Evolutionary conservation across 352 stramenopile species (phyloP), one percentile per base, ranked within the genome.

Genomic region (Halophytophthora polymorphica): DNA sequence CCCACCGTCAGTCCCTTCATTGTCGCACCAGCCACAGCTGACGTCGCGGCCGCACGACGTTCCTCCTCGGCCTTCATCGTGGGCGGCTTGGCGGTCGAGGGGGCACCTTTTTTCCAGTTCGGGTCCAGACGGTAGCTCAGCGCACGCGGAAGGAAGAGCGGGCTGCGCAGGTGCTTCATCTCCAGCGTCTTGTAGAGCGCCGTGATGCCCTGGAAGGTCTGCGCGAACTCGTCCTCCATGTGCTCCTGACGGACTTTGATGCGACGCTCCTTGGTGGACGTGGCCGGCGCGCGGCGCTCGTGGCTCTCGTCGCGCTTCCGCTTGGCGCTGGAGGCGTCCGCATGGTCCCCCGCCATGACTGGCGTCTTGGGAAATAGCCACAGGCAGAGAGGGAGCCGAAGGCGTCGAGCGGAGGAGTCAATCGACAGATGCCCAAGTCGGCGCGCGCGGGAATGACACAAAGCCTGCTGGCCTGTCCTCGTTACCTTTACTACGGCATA

Each of bases 141-240:
- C 55, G 83, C 80, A 35, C 83, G 76, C 43, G 83, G 76, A 45
- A 94, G 64, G 67, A 94, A 81, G 21, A 92, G 66, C 35, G 83
- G 83, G 19, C 68, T 78, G 48, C 77, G 58, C 35, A 90, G 58
- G 46, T 94, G 82, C 57, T 83, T 50, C 18, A 89, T 54, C 54
- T 94, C 83, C 29, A 94, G 63, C 53, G 84, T 62, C 63, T 94
- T 94, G 64, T 94, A 94, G 25, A 94, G 69, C 43, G 79, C 65
- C 50, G 82, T 94, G 50, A 87, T 64, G 2, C 62, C 73, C 45
- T 87, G 74, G 62, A 90, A 94, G 51, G 78, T 80, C 23, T 73
- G 75, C n/a, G 73, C 69, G 49, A 94, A 94, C 66, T 94, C 83
- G 31, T 78, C 63, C 57, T 89, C 78, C 67, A 90, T 84, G 50